phyloP scores from a whole-genome alignment of 176 grass and related monocot genomes.

The Chrysopogon serrulatus region DNA sequence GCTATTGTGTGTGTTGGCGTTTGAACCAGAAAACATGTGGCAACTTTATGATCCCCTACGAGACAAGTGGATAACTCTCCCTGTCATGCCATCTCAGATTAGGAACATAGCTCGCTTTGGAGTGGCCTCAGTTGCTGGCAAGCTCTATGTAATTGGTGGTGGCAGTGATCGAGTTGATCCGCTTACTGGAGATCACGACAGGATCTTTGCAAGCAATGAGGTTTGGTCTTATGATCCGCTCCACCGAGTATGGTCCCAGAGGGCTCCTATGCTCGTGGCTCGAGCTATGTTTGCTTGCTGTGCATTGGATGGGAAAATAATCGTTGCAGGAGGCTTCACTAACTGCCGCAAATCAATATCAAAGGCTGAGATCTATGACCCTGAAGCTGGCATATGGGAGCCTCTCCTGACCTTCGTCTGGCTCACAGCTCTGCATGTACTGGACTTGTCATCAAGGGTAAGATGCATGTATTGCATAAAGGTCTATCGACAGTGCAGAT shows the following conservation, averaged over 20 bases:
- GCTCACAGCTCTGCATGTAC: conserved; percentile 90
- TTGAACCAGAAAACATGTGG: conserved; percentile 97
- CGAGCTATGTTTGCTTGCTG: conserved; percentile 98
- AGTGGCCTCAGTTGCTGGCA: conserved; percentile 66
- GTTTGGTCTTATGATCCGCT: conserved; percentile 95
- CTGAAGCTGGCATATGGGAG: conserved; percentile 67
- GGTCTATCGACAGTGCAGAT: conserved; percentile 86
- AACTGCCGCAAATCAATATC: conserved; percentile 87
- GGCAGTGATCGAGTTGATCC: conserved; percentile 94
- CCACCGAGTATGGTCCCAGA: conserved; percentile 44
- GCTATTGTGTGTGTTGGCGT: conserved; percentile 85
- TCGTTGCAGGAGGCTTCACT: conserved; percentile 88
- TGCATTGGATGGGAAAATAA: conserved; percentile 80
- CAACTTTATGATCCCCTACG: conserved; percentile 87
- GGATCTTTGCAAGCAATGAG: conserved; percentile 95
- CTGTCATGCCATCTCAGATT: conserved; percentile 92
- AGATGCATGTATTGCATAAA: conserved; percentile 94
- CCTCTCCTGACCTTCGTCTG: conserved; percentile 70
- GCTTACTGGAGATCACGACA: conserved; percentile 86
- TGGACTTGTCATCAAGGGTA: conserved; percentile 78
- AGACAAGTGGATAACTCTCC: conserved; percentile 90
- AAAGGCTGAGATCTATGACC: conserved; percentile 90
- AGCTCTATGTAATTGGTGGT: conserved; percentile 95
- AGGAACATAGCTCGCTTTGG: conserved; percentile 88
- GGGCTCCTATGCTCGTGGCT: conserved; percentile 75